Evolutionary conservation across 768 basidiomycete genomes (phyloP).

Genomic region (Boletus rubroflammeus): DNA sequence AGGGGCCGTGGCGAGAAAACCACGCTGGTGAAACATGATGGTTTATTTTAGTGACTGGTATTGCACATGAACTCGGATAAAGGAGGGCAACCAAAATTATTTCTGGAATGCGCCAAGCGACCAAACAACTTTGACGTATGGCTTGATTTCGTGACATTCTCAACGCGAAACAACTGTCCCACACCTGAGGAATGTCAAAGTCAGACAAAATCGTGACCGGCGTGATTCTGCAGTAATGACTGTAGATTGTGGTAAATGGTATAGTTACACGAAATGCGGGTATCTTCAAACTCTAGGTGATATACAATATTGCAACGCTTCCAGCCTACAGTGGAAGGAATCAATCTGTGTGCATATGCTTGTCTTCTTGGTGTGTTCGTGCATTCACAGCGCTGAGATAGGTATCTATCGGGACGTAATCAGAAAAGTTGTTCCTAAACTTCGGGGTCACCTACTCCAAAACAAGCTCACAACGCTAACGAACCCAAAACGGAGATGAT

Average conservation of each 20-base stretch:
- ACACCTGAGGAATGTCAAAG: neutral
- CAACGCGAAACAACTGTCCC: neutral
- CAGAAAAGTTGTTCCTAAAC: neutral
- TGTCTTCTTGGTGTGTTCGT: constrained; percentile 2
- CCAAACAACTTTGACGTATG: neutral
- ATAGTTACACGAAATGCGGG: constrained; percentile 9
- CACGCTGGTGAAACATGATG: no score
- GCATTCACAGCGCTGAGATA: constrained; percentile 61
- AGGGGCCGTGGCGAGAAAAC: no score
- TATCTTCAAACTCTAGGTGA: constrained; percentile 10
- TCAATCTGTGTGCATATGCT: constrained; percentile 5
- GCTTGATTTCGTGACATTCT: neutral
- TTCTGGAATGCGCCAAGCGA: neutral
- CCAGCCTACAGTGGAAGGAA: neutral
- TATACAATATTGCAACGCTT: neutral
- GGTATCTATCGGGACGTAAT: constrained; percentile 41
- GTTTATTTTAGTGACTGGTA: neutral
- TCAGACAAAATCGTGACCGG: neutral
- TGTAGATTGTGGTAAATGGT: neutral
- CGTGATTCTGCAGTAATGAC: neutral
- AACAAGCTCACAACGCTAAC: constrained; percentile 76
- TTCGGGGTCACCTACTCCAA: constrained; percentile 59
- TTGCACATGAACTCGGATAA: neutral
- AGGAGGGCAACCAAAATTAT: neutral
- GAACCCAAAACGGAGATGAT: constrained; percentile 69